A percentile compares a stretch with the other conserved stretches of the same genome.
These are phyloP conservation scores for Delphinella strobiligena DNA, from an alignment of 2,329 filamentous ascomycete species.

Conservation along the genomic window DNA sequence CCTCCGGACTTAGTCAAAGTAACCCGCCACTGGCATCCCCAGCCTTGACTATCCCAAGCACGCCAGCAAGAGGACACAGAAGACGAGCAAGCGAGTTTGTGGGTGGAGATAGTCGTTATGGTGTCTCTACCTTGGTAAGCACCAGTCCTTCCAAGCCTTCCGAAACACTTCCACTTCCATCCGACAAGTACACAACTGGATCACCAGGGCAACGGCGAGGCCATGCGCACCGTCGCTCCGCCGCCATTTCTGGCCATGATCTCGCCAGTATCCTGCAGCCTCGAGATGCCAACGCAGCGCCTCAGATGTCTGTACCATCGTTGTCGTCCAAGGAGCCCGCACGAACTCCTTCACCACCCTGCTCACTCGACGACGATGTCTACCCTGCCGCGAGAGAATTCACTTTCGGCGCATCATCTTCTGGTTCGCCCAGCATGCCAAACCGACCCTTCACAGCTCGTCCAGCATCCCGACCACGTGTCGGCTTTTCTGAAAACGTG, in stretches of 20 bases:
- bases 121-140: conserved; percentile 47
- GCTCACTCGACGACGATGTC: too few relatives aligned
- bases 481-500: conserved; percentile 73
- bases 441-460: conserved; percentile 12
- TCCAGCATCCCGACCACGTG: conserved; percentile 46
- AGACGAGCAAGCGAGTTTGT: conserved; percentile 81
- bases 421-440: not conserved
- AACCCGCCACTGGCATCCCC: conserved; percentile 27
- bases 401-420: too few relatives aligned
- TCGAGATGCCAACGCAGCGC: conserved; percentile 32
- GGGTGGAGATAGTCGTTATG: conserved; percentile 50
- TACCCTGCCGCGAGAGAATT: too few relatives aligned
- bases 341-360: not conserved
- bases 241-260: conserved; percentile 73
- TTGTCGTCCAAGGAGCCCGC: not conserved
- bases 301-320: not conserved
- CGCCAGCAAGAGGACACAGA: conserved; percentile 52
- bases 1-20: conserved; percentile 19
- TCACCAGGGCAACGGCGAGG: conserved; percentile 48
- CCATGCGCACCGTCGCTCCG: conserved; percentile 71
- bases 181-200: conserved; percentile 34
- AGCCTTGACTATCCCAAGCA: conserved; percentile 21
- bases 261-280: conserved; percentile 57
- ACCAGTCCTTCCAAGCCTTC: conserved; percentile 58
- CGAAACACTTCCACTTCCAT: conserved; percentile 44